These are phyloP conservation scores for Magnaporthiopsis incrustans DNA, from an alignment of 2,329 filamentous ascomycete genomes.

Conservation along the genomic window DNA sequence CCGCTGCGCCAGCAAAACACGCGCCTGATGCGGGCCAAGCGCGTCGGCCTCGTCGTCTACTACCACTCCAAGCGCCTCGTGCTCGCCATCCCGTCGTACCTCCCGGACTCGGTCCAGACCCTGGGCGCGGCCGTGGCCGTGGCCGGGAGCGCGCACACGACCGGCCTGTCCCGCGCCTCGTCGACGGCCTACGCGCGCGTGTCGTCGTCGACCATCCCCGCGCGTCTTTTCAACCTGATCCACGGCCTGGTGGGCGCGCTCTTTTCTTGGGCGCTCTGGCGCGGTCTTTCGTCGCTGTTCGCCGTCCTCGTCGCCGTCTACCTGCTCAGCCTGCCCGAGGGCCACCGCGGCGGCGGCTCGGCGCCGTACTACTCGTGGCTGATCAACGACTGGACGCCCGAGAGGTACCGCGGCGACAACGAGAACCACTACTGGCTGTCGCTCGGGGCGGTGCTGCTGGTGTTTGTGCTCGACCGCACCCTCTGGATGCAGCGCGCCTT, in stretches of 20 bases:
- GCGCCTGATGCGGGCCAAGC: too few relatives aligned
- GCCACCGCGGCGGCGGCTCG: conserved; percentile 14
- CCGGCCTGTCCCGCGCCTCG: background rate
- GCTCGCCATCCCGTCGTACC: conserved; percentile 8
- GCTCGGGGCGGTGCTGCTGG: conserved; percentile 18
- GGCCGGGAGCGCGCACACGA: background rate
- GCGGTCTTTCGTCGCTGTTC: background rate
- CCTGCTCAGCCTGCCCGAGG: conserved; percentile 14
- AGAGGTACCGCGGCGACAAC: conserved; percentile 11
- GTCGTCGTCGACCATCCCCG: background rate
- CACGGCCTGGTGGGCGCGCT: background rate
- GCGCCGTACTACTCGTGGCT: conserved; percentile 16
- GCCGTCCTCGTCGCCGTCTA: background rate
- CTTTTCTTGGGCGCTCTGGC: background rate
- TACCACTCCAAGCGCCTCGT: conserved; percentile 8
- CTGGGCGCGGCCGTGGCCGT: too few relatives aligned
- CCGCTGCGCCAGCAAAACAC: too few relatives aligned
- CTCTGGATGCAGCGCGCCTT: conserved; percentile 19
- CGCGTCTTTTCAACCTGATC: background rate
- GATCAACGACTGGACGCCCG: conserved; percentile 10
- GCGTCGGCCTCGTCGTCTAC: background rate
- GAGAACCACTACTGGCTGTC: conserved; percentile 21
- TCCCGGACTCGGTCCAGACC: too few relatives aligned
- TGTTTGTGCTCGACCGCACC: conserved; percentile 16
- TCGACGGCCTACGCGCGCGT: background rate